phyloP scores from a whole-genome alignment of 176 grass and related monocot genomes.

The Cenchrus fungigraminus region DNA sequence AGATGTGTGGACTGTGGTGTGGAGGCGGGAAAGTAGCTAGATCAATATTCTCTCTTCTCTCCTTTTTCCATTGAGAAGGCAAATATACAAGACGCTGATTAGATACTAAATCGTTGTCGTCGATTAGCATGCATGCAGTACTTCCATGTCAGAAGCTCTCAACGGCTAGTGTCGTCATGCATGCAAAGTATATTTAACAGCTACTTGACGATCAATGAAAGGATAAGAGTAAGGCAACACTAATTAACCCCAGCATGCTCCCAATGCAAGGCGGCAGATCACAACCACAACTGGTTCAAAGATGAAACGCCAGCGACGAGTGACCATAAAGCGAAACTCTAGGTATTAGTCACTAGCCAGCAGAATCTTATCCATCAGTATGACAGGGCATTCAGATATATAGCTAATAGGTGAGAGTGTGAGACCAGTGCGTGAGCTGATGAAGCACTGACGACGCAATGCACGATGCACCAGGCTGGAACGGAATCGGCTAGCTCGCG shows the following conservation, averaged over 20 bases:
- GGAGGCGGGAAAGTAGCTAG: too few species aligned
- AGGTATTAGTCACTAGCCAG: neutral
- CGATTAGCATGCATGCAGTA: neutral
- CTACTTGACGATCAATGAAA: neutral
- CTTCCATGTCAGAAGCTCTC: neutral
- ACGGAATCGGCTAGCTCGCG: neutral
- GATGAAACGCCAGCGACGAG: neutral
- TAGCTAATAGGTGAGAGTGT: too few species aligned
- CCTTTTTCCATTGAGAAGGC: neutral
- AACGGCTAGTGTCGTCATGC: conserved; percentile 13
- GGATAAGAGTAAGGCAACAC: neutral
- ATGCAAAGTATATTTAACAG: neutral
- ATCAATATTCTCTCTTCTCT: neutral
- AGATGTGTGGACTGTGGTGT: neutral
- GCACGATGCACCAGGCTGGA: conserved; percentile 29
- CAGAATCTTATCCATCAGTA: neutral
- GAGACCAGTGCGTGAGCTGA: neutral
- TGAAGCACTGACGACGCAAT: neutral
- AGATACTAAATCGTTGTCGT: neutral
- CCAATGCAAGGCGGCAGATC: neutral
- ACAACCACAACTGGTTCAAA: neutral
- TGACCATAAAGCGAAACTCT: neutral
- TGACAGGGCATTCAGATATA: neutral
- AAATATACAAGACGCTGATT: neutral
- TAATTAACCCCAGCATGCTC: neutral